Evolutionary conservation across 2,329 filamentous ascomycete species (phyloP), one percentile per base, ranked within the genome.

Genomic region (Madurella mycetomatis): DNA sequence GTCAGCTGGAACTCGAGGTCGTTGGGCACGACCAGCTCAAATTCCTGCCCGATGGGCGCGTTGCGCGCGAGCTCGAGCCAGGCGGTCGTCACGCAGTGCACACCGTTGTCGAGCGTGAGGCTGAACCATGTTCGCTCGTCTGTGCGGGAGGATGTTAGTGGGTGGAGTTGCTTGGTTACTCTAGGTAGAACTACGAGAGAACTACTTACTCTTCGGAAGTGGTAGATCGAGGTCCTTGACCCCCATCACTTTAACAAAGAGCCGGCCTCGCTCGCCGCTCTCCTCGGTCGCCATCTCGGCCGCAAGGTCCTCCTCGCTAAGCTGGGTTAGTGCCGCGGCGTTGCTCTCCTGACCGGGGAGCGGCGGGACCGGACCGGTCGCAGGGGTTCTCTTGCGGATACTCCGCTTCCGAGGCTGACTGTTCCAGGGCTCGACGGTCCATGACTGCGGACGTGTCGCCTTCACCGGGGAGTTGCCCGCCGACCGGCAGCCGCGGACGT

Each of bases 1-100:
- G 94, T 97, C 40, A 99, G 82, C 72, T 99, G 94, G 74, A 99
- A 99, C 70, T 99, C 94, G n/a, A 99, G 83, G 64, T 99, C 94
- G 63, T 96, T 94, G 47, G 95, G 86, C 25, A 99, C 94, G 32
- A 97, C 92, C 43, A 99, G 84, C 73, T 99, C 94, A 64, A 99
- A 99, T 69, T 99, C 94, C 67, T 99, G 94, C 7, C 92, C 94
- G 63, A 99, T 97, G 0, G 94, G 91, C 2, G 94, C 92, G 56
- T 88, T 92, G 63, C 88, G 88, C 17, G 90, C 91, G 56, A 99
- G 78, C 70, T 99, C 94, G 9, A 97, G 79, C 89, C 91, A 96
- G 0, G 91, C 87, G 3, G 94, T 99, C 0, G 94, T 99, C 15
- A 99, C 94, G 66, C 94, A 99, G 70, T 99, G 94, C 1, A 99